Conservation (phyloP, 108 stramenopile species). For the Cyclotella sp. region DNA sequence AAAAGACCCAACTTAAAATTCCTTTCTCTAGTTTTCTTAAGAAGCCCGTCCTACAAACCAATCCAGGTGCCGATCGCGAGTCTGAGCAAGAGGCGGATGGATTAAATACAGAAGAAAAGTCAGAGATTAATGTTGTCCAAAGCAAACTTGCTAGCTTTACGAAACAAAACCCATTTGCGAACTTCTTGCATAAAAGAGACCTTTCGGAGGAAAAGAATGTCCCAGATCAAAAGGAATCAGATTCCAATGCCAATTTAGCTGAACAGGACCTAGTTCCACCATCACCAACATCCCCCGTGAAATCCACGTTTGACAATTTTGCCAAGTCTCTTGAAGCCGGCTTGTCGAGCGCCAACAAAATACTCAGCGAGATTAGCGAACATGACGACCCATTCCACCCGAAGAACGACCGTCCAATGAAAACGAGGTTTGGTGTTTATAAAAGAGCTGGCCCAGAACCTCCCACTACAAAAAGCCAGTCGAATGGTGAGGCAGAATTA, state of each 20-base stretch:
- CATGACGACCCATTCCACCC: slow-evolving; percentile 22
- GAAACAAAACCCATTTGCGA: slow-evolving; percentile 26
- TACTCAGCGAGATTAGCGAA: slow-evolving; percentile 6
- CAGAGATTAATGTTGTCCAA: neutral
- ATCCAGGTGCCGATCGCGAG: neutral
- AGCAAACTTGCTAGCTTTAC: slow-evolving; percentile 36
- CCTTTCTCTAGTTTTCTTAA: slow-evolving; percentile 7
- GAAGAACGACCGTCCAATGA: neutral
- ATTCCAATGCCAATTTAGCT: neutral
- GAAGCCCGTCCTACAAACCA: slow-evolving; percentile 4
- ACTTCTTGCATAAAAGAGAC: slow-evolving; percentile 11
- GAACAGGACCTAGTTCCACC: neutral
- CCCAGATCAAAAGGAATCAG: neutral
- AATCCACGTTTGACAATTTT: slow-evolving; percentile 5
- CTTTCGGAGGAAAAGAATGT: neutral
- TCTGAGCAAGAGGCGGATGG: slow-evolving; percentile 13
- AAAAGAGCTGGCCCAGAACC: slow-evolving; percentile 9
- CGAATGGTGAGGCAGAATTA: neutral
- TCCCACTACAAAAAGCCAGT: neutral
- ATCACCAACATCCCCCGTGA: neutral
- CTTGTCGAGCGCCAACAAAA: neutral
- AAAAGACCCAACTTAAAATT: neutral
- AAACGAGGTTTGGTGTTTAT: neutral
- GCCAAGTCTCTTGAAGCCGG: slow-evolving; percentile 10
- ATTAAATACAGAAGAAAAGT: slow-evolving; percentile 3